Base-by-base conservation (phyloP, 176 grass and related monocot species). In the Phoenix roebelenii region DNA sequence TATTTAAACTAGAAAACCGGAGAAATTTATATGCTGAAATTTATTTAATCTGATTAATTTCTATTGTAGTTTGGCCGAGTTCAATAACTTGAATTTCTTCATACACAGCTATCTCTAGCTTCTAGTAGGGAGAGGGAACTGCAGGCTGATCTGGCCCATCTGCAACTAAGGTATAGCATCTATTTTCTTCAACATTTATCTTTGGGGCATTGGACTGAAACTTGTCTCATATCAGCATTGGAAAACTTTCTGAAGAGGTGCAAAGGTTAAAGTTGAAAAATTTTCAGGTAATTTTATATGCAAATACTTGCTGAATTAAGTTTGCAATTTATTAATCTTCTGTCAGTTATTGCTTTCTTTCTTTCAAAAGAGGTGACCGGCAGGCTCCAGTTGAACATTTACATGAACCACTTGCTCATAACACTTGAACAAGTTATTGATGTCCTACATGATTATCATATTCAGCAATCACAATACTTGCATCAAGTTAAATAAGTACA, bases 201-300 rank as follows among this genome's bases (percentile, higher is more conserved):
- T 24, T 22, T 65, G n/a, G 48, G 7, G 52, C 24, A 52, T 54
- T 23, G 15, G 68, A 50, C 63, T 28, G 25, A 50, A 63, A 5
- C 61, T 80, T 78, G 19, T 54, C 35, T 50, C 32, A 56, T 78
- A 74, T 25, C 85, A 89, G 90, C 53, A 58, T 86, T 53, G 44
- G 16, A n/a, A 71, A 85, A 81, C 85, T 95, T 10, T 25, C 63
- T 17, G 85, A 86, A 67, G 90, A 95, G 74, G 58, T 95, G 50
- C 73, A 86, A 6, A 69, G 69, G 76, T 60, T 86, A 56, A 95
- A 83, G 58, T 52, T 77, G 25, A 82, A 60, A 70, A 95, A 85
- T 29, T 59, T 58, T 52, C 82, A 95, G 90, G 90, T 86, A 69
- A 72, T 14, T 48, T 44, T 57, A 52, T 44, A n/a, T 3, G 28